Base-by-base conservation (phyloP, 257 asterid species). In the Solanum pimpinellifolium region DNA sequence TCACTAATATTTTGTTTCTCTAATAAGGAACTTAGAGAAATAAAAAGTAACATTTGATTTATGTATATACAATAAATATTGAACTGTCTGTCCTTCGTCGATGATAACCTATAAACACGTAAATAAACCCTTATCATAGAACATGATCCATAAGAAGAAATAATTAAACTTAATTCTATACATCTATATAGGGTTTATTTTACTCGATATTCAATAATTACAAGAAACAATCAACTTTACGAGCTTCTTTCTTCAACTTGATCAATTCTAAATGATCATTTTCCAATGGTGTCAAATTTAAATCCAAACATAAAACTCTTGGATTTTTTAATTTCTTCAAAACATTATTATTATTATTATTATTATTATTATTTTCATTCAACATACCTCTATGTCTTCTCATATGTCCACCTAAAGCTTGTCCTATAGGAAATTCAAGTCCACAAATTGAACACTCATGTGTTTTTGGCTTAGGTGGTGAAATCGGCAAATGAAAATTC, bases 351-450 rank as follows among this genome's bases (percentile, higher is more conserved):
- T 31, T 31, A 31, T 31, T 31, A 31, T 31, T 31, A 27, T 91
- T 81, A 49, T 91, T 85, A 82, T 31, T 69, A 14, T 29, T 29
- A 70, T 31, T 27, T 1, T 88, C 87, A 86, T 70, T 88, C 72
- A 29, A 1, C 2, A 85, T 80, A 41, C 89, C 84, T 87, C 93
- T 90, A 78, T 94, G 97, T 65, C 97, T 85, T 92, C 95, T 89
- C 97, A 93, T 93, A 83, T 94, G 96, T 13, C 96, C 97, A 7
- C 94, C 97, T 2, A 93, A 93, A 14, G 97, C 95, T 59, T 94
- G 97, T 20, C 97, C 97, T 44, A 93, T 91, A 37, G 94, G 89
- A 72, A 94, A 94, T 41, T 94, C 94, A 42, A 91, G 78, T 0
- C 97, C 95, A 75, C 95, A 94, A 6, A 94, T 89, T 8, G 97